Evolutionary conservation across 768 basidiomycete genomes (phyloP), one percentile per base, ranked within the genome.

Genomic region (Pisolithus microcarpus): DNA sequence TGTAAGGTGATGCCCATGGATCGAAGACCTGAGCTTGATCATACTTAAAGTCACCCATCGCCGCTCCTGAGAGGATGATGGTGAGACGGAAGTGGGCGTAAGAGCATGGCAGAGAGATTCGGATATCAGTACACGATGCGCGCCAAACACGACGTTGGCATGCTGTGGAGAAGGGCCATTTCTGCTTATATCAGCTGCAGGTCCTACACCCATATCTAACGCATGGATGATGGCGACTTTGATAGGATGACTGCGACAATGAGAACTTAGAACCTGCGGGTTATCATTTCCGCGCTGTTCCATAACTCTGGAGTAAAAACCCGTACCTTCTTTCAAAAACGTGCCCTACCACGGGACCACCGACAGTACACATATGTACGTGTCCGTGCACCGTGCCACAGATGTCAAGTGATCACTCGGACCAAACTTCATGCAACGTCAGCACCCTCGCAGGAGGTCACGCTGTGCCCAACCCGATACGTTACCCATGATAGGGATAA

Each of bases 151-250:
- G 45, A 36, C 28, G 45, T 6, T 21, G 45, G 30, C 45, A 21
- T 37, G 45, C 45, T 46, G 45, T 46, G 18, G 45, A 46, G 23
- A 28, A 26, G 4, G 23, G 21, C 4, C 19, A 19, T 18, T 46
- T 46, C 45, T 21, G 45, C 31, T 46, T 46, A 34, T 19, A 31
- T 46, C 45, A 46, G 30, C 45, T 4, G 9, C 81, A 44, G 13
- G 18, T 4, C 40, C 10, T 21, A 11, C 11, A 21, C 18, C n/a
- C 40, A 21, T 11, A 24, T 21, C 40, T 11, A 13, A 42, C 19
- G 40, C 11, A 21, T 9, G 40, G 40, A 21, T 13, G 23, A 34
- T 34, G 34, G 34, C 18, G 39, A 40, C 11, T 7, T 21, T 18
- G 18, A 40, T 40, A 40, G 18, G 21, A 23, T 36, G 30, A 19